Conservation (phyloP, 768 basidiomycete genomes). For the Tricholoma terreum region DNA sequence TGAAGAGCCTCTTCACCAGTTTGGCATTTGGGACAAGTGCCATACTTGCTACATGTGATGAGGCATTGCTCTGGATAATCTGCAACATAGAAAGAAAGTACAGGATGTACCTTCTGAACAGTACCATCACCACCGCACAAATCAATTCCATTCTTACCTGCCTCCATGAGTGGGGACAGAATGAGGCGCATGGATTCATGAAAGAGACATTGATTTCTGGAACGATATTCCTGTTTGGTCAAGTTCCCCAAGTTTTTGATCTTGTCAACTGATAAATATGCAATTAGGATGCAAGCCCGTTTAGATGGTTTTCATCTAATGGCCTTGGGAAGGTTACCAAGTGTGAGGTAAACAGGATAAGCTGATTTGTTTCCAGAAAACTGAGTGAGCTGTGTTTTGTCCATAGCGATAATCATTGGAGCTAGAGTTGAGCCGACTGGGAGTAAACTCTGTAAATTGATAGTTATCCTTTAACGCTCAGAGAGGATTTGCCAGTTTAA, state of each 20-base stretch:
- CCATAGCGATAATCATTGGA: conserved; percentile 43
- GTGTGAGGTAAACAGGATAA: conserved; percentile 47
- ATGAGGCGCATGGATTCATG: conserved; percentile 32
- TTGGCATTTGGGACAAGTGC: conserved; percentile 26
- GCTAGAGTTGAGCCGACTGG: conserved; percentile 29
- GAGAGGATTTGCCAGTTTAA: background rate
- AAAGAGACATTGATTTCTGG: conserved; percentile 30
- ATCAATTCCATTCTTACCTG: conserved; percentile 12
- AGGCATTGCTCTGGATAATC: conserved; percentile 39
- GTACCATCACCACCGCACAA: conserved; percentile 34
- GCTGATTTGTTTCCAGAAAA: conserved; percentile 38
- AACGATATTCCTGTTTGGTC: conserved; percentile 24
- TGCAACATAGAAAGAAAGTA: conserved; percentile 28
- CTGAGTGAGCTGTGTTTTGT: conserved; percentile 42
- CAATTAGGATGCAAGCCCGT: background rate
- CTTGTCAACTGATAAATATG: conserved; percentile 1
- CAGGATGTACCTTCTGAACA: conserved; percentile 27
- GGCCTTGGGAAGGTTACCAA: conserved; percentile 43
- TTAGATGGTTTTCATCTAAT: conserved; percentile 18
- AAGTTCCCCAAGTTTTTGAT: conserved; percentile 13
- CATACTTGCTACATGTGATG: conserved; percentile 22
- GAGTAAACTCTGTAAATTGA: conserved; percentile 1
- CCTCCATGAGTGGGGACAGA: conserved; percentile 23
- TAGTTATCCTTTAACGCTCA: background rate
- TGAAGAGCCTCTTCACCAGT: conserved; percentile 16